Conservation (phyloP, 441 rosid species). For the Gossypium aridum region DNA sequence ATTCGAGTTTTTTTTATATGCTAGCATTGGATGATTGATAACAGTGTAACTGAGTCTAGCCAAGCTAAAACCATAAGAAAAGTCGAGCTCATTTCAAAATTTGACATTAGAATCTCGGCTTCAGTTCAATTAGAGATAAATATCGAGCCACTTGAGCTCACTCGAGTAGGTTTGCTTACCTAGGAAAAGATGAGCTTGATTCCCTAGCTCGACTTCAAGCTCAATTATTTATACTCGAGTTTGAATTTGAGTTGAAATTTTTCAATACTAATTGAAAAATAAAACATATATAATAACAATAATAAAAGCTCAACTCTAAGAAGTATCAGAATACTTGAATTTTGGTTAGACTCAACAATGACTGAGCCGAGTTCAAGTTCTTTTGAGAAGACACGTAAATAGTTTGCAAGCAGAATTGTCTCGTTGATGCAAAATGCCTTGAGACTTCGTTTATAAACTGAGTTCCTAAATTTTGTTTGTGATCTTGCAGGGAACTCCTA, state of each 20-base stretch:
- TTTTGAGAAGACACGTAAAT: neutral
- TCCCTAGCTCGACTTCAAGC: neutral
- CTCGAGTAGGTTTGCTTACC: no score
- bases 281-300: neutral
- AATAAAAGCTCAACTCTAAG: neutral
- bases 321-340: neutral
- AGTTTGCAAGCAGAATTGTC: neutral
- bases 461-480: neutral
- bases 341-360: neutral
- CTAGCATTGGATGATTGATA: no score
- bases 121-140: no score
- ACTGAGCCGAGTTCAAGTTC: neutral
- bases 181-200: neutral
- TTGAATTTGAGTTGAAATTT: neutral
- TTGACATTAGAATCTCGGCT: no score
- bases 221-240: neutral
- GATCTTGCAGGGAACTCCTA: constrained; percentile 58
- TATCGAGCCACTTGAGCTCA: no score
- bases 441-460: neutral
- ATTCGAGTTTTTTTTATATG: no score
- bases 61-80: no score
- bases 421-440: neutral
- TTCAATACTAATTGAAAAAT: neutral
- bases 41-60: no score
- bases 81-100: no score